Evolutionary conservation across 1,284 basidiomycete genomes (phyloP).

Genomic region (Rhodotorula sp.): DNA sequence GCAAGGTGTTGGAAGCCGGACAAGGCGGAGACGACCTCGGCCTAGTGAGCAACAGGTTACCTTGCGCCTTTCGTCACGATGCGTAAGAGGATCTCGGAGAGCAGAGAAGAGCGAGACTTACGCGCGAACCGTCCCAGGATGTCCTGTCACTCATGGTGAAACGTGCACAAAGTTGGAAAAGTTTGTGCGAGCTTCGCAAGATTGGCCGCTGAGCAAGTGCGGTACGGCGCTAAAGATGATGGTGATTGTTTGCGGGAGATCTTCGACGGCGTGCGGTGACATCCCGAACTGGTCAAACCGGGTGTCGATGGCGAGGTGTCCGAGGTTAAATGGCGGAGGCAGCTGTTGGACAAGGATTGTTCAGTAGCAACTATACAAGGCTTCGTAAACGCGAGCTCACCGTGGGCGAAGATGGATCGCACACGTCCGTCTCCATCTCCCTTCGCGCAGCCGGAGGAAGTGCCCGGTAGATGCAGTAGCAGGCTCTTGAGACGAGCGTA

Average conservation of each 20-base stretch:
- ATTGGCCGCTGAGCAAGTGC: background rate
- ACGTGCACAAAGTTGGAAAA: background rate
- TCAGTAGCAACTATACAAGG: no score
- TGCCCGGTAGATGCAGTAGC: no score
- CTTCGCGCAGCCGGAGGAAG: no score
- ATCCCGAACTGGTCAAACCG: background rate
- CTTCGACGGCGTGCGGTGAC: background rate
- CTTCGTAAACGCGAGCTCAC: no score
- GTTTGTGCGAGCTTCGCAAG: background rate
- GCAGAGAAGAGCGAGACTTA: background rate
- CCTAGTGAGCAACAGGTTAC: background rate
- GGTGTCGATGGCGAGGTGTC: background rate
- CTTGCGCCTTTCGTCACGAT: background rate
- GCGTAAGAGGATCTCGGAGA: no score
- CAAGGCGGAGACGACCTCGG: constrained; percentile 5
- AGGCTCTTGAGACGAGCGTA: no score
- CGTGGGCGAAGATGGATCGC: no score
- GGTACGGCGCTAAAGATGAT: background rate
- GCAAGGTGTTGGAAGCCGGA: background rate
- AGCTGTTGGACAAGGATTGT: no score
- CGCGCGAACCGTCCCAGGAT: background rate
- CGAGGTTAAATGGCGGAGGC: no score
- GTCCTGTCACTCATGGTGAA: constrained; percentile 5
- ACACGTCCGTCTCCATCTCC: no score
- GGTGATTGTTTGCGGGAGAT: background rate